Evolutionary conservation across 306 rosid genomes (phyloP), one percentile per base, ranked within the genome.

Genomic region (Geum urbanum): DNA sequence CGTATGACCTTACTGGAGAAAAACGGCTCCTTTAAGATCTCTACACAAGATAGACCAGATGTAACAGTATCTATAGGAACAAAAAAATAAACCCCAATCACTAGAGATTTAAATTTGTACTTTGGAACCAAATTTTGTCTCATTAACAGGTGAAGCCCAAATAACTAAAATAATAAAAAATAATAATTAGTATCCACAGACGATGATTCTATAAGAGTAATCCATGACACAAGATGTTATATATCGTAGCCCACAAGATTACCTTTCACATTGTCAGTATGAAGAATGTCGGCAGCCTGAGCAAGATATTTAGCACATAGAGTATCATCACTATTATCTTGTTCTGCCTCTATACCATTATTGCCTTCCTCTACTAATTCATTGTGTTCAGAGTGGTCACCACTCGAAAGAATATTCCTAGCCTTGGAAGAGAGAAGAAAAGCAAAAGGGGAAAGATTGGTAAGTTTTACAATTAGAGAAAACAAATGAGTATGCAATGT

Each of bases 1-100:
- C 85, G 63, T 35, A 94, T 54, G 69, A 94, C 85, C 88, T 88
- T 94, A 77, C 79, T 70, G 65, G 98, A 88, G 83, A 90, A 88
- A 70, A 71, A 84, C 62, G 98, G 98, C 81, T 88, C 90, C 76
- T 80, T 82, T 50, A 92, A 81, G 77, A 69, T 66, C 71, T 88
- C 91, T 18, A 74, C 44, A 67, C 84, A 66, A 51, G 86, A 86
- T 48, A 73, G 72, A 78, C 88, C 96, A 66, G 79, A 74, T 69
- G 62, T 52, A 10, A 53, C 24, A 70, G 70, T 84, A 72, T 86
- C 96, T 92, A 74, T 57, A 78, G 67, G 22, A 60, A 44, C 22
- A 66, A 69, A 72, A 72, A 74, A 69, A 55, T 71, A 70, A 67
- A 70, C 27, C 20, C 77, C 13, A 11, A 51, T 32, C 54, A 37